These are phyloP conservation scores for Macaranga tanarius DNA, from an alignment of 441 rosid species.

Conservation along the genomic window DNA sequence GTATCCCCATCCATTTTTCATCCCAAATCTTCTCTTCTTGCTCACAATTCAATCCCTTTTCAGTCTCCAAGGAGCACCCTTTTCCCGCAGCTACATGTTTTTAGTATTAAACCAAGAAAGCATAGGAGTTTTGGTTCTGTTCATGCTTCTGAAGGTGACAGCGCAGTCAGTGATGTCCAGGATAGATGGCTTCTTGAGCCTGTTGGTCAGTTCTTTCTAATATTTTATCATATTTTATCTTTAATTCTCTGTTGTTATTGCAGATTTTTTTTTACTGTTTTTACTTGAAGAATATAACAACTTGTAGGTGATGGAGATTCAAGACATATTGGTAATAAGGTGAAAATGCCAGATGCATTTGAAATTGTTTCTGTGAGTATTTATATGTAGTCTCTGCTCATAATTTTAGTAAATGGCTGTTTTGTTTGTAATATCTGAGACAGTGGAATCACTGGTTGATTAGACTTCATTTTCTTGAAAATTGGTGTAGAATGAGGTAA, in stretches of 20 bases:
- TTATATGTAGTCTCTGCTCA: background rate
- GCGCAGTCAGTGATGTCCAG: slow-evolving; percentile 31
- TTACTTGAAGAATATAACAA: background rate
- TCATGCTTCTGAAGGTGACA: slow-evolving; percentile 47
- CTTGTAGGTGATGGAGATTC: slow-evolving; percentile 82
- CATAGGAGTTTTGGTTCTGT: slow-evolving; percentile 27
- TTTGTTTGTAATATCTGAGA: too few relatives aligned
- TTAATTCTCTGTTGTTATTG: too few relatives aligned
- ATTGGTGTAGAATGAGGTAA: slow-evolving; percentile 46
- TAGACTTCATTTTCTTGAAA: background rate
- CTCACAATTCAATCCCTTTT: slow-evolving; percentile 31
- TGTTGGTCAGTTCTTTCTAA: slow-evolving; percentile 44
- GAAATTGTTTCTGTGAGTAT: slow-evolving; percentile 69
- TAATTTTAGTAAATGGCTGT: too few relatives aligned
- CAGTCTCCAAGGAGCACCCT: slow-evolving; percentile 23
- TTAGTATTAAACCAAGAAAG: slow-evolving; percentile 32
- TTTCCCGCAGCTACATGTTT: slow-evolving; percentile 20
- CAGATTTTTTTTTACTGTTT: background rate
- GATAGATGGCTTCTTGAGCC: slow-evolving; percentile 84
- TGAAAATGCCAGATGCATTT: slow-evolving; percentile 64
- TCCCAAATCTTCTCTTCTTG: slow-evolving; percentile 30
- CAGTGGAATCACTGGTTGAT: too few relatives aligned
- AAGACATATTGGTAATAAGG: slow-evolving; percentile 75
- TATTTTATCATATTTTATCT: too few relatives aligned
- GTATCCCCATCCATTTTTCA: slow-evolving; percentile 33